Evolutionary conservation across 2,329 filamentous ascomycete species (phyloP).

Genomic region (Rachicladosporium sp.): DNA sequence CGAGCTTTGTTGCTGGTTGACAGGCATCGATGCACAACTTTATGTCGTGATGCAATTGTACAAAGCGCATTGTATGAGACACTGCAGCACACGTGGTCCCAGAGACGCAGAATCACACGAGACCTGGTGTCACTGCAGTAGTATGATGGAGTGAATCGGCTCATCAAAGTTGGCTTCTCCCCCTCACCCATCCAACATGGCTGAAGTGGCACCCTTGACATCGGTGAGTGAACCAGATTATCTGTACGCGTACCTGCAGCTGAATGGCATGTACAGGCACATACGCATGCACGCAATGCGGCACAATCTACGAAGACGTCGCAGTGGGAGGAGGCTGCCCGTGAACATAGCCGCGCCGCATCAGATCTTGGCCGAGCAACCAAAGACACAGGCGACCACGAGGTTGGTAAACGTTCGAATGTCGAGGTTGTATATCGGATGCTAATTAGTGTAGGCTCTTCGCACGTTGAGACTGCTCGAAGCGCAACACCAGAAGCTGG

Average conservation of each 20-base stretch:
- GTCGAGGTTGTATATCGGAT: no score
- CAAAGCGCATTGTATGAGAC: no score
- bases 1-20: no score
- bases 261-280: conserved; percentile 44
- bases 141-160: no score
- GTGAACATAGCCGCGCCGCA: conserved; percentile 78
- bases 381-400: conserved; percentile 51
- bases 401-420: conserved; percentile 17
- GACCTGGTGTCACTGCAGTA: no score
- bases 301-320: conserved; percentile 55
- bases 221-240: conserved; percentile 2
- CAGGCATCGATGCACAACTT: no score
- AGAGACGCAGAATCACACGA: no score
- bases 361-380: conserved; percentile 78
- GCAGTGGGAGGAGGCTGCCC: conserved; percentile 70
- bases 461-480: conserved; percentile 77
- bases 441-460: conserved; percentile 39
- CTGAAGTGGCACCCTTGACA: conserved; percentile 15
- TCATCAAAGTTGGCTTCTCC: no score
- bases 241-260: no score
- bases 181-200: conserved; percentile 8
- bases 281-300: conserved; percentile 79
- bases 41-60: no score
- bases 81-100: no score
- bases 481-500: conserved; percentile 73